Evolutionary conservation across 2,329 filamentous ascomycete species (phyloP).

Genomic region (Xylariaceae sp.): DNA sequence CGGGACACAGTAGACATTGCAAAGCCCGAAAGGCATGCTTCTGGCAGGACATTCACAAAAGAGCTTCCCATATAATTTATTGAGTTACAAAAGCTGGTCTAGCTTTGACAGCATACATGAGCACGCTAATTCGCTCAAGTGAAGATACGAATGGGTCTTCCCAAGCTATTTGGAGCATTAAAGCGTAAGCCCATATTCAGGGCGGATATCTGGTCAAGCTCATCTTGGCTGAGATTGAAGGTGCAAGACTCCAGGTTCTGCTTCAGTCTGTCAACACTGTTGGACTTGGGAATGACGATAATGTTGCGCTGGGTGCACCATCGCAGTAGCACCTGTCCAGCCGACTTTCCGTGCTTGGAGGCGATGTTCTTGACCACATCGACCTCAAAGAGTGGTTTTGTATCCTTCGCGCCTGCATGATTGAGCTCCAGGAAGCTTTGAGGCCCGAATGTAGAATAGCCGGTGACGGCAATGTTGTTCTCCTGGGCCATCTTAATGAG

Average conservation of each 20-base stretch:
- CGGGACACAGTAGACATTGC: too few species aligned
- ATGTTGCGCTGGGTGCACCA: slow-evolving; percentile 62
- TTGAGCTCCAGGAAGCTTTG: slow-evolving; percentile 33
- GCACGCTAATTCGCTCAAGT: slow-evolving; percentile 11
- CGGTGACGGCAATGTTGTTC: slow-evolving; percentile 54
- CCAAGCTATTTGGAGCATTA: slow-evolving; percentile 43
- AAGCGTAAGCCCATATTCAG: slow-evolving; percentile 50
- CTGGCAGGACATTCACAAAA: too few species aligned
- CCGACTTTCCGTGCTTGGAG: slow-evolving; percentile 51
- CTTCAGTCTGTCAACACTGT: slow-evolving; percentile 44
- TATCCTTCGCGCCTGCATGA: slow-evolving; percentile 18
- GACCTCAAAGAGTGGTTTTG: slow-evolving; percentile 28
- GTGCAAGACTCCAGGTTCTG: slow-evolving; percentile 51
- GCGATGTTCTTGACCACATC: slow-evolving; percentile 48
- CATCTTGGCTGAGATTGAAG: slow-evolving; percentile 48
- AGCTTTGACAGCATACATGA: background rate
- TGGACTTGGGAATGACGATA: slow-evolving; percentile 60
- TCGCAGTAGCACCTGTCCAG: slow-evolving; percentile 60
- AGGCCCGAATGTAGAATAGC: slow-evolving; percentile 62
- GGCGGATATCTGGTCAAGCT: slow-evolving; percentile 49
- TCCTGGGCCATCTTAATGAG: slow-evolving; percentile 53
- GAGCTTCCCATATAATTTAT: too few species aligned
- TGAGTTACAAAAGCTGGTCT: too few species aligned
- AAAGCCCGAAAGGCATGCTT: too few species aligned
- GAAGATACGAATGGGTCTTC: slow-evolving; percentile 25